Conservation (phyloP, 108 stramenopile genomes). For the Schizochytrium sp. region DNA sequence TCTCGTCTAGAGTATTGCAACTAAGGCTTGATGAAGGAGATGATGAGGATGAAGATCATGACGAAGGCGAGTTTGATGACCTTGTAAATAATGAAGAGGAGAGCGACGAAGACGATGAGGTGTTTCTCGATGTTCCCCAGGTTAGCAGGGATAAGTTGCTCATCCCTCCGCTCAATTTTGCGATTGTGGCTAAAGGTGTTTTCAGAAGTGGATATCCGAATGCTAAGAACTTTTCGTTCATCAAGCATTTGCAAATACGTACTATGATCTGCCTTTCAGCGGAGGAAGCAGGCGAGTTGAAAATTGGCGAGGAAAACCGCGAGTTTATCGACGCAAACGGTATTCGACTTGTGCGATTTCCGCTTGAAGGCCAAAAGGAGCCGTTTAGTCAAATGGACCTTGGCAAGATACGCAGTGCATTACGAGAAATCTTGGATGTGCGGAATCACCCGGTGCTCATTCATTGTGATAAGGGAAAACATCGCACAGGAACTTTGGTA, state of each 20-base stretch:
- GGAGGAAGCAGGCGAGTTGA: conserved; percentile 55
- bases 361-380: conserved; percentile 63
- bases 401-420: neutral
- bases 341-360: conserved; percentile 26
- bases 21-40: neutral
- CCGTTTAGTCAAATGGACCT: conserved; percentile 50
- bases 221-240: conserved; percentile 61
- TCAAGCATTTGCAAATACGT: conserved; percentile 34
- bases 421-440: conserved; percentile 47
- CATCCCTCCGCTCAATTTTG: conserved; percentile 64
- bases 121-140: conserved; percentile 55
- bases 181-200: conserved; percentile 64
- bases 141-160: conserved; percentile 52
- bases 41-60: neutral
- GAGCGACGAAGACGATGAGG: conserved; percentile 37
- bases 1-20: neutral
- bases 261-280: conserved; percentile 59
- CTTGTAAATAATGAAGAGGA: neutral
- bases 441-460: conserved; percentile 64
- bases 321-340: conserved; percentile 57
- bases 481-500: conserved; percentile 63
- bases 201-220: conserved; percentile 61
- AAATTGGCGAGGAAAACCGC: conserved; percentile 58
- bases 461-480: conserved; percentile 68
- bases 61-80: neutral